Evolutionary conservation across 768 basidiomycete genomes (phyloP).

Genomic region (Sporobolomyces phaffii): DNA sequence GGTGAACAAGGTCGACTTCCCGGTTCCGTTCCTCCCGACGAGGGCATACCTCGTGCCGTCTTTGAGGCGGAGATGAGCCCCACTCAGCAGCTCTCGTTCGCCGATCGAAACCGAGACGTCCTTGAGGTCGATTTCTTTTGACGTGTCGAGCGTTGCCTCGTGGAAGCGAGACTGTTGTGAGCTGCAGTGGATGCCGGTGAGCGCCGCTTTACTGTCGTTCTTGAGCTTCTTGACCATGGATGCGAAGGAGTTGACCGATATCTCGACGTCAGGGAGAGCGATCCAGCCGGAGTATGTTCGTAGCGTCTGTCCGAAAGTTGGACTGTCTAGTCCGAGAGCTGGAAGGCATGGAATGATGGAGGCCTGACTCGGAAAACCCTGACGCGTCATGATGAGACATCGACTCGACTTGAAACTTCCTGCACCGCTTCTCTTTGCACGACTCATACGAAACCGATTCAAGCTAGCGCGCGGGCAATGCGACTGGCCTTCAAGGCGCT

Average conservation of each 20-base stretch:
- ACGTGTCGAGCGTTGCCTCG: slow-evolving; percentile 42
- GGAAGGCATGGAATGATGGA: no score
- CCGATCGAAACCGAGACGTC: slow-evolving; percentile 55
- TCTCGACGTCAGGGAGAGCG: no score
- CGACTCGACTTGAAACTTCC: no score
- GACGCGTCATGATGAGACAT: no score
- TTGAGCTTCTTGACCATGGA: not conserved
- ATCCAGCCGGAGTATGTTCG: no score
- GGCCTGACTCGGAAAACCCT: no score
- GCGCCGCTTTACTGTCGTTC: not conserved
- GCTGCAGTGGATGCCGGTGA: slow-evolving; percentile 3
- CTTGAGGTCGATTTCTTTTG: slow-evolving; percentile 54
- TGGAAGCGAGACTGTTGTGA: slow-evolving; percentile 43
- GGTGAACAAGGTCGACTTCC: slow-evolving; percentile 46
- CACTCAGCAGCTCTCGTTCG: slow-evolving; percentile 54
- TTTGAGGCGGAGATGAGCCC: slow-evolving; percentile 56
- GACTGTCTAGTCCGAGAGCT: no score
- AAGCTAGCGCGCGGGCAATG: no score
- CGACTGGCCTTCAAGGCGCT: no score
- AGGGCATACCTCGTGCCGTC: slow-evolving; percentile 49
- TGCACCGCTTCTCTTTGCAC: no score
- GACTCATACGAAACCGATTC: no score
- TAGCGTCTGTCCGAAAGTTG: no score
- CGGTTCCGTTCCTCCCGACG: slow-evolving; percentile 48
- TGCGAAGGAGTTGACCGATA: not conserved